phyloP scores from a whole-genome alignment of 345 rosid species.

The Eucalyptus viminalis region DNA sequence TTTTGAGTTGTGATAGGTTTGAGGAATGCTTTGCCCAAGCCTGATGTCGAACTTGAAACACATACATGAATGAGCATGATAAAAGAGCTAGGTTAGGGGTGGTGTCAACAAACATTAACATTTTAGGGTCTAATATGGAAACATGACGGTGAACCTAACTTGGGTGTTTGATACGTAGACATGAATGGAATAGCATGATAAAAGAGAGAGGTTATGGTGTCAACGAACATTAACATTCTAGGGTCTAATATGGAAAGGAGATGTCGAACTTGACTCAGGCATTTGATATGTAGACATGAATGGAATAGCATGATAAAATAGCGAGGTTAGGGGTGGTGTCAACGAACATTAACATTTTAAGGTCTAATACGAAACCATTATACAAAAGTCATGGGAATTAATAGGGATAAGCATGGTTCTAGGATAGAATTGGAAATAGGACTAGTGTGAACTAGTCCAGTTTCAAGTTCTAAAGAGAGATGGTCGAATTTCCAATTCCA shows the following conservation, averaged over 20 bases:
- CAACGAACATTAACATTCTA: background rate
- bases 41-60: background rate
- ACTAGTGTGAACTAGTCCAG: too few species aligned
- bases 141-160: background rate
- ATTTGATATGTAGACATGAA: background rate
- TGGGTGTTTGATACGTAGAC: background rate
- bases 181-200: background rate
- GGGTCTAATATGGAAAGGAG: too few species aligned
- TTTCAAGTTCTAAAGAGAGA: too few species aligned
- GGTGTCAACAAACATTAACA: background rate
- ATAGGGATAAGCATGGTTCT: too few species aligned
- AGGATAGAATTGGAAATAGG: rapidly evolving
- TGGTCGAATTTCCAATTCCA: too few species aligned
- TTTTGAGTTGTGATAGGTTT: too few species aligned
- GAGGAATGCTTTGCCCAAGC: too few species aligned
- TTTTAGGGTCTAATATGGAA: background rate
- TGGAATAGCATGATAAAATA: background rate
- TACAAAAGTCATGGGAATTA: background rate
- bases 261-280: background rate
- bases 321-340: background rate
- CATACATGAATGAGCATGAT: background rate
- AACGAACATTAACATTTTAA: background rate
- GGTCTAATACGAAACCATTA: background rate
- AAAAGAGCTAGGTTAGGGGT: background rate
- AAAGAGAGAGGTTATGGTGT: background rate